Conservation (phyloP, 2,329 filamentous ascomycete genomes). For the Chaetomium sp. region DNA sequence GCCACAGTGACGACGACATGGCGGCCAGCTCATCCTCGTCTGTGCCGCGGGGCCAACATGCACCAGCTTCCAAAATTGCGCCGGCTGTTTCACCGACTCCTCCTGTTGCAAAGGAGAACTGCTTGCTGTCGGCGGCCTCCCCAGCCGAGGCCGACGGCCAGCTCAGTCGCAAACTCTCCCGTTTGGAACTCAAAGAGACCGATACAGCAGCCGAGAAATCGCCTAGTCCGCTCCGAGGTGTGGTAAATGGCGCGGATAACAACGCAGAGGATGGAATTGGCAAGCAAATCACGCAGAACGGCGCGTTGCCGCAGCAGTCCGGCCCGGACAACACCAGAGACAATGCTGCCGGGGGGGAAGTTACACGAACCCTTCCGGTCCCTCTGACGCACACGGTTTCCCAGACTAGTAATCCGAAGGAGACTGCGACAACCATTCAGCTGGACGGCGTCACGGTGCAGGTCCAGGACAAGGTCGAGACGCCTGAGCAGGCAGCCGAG, state of each 20-base stretch:
- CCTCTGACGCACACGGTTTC: slow-evolving; percentile 28
- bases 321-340: not conserved
- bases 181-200: slow-evolving; percentile 16
- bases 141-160: slow-evolving; percentile 4
- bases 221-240: not conserved
- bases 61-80: slow-evolving; percentile 23
- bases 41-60: slow-evolving; percentile 8
- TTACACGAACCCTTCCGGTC: slow-evolving; percentile 26
- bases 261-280: not conserved
- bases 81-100: slow-evolving; percentile 28
- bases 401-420: slow-evolving; percentile 34
- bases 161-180: slow-evolving; percentile 17
- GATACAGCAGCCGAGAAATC: not conserved
- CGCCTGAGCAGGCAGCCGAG: slow-evolving; percentile 40
- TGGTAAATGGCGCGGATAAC: not conserved
- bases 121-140: not conserved
- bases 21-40: slow-evolving; percentile 20
- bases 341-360: slow-evolving; percentile 13
- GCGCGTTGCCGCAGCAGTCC: slow-evolving; percentile 4
- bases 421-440: slow-evolving; percentile 26
- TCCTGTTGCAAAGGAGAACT: slow-evolving; percentile 25
- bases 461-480: slow-evolving; percentile 28
- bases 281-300: slow-evolving; percentile 4
- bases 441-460: slow-evolving; percentile 22
- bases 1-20: slow-evolving; percentile 21